These are phyloP conservation scores for Nemania sp. DNA, from an alignment of 2,329 filamentous ascomycete species.

Conservation along the genomic window DNA sequence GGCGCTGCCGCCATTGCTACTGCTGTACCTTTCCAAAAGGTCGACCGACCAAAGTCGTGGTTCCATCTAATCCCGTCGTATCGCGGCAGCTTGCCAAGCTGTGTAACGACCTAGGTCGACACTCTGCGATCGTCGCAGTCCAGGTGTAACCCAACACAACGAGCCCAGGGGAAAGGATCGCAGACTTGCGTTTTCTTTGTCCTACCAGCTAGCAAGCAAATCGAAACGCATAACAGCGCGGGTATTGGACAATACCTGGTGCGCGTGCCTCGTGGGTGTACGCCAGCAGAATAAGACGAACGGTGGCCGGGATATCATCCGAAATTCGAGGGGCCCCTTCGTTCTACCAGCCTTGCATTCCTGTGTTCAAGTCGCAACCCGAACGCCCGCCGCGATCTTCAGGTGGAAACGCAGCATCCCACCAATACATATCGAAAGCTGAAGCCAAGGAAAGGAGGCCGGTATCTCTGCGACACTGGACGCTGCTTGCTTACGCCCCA, in stretches of 20 bases:
- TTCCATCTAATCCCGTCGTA: conserved; percentile 23
- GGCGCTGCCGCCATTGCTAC: conserved; percentile 7
- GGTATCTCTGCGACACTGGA: conserved; percentile 17
- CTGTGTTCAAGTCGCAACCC: conserved; percentile 14
- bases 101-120: conserved; percentile 25
- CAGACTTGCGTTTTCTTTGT: conserved; percentile 9
- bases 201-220: conserved; percentile 8
- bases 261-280: neutral
- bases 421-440: conserved; percentile 14
- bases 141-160: conserved; percentile 22
- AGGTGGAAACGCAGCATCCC: conserved; percentile 13
- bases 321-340: conserved; percentile 16
- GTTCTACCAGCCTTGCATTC: conserved; percentile 9
- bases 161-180: conserved; percentile 9
- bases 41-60: conserved; percentile 29
- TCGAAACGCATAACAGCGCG: conserved; percentile 16
- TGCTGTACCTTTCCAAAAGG: conserved; percentile 8
- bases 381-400: conserved; percentile 13
- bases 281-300: neutral
- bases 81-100: conserved; percentile 30
- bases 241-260: conserved; percentile 12
- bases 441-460: conserved; percentile 13
- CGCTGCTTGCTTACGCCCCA: conserved; percentile 20
- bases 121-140: conserved; percentile 23
- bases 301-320: conserved; percentile 14